Evolutionary conservation across 225 moss, liverwort and hornwort genomes (phyloP).

Genomic region (Antitrichia curtipendula): DNA sequence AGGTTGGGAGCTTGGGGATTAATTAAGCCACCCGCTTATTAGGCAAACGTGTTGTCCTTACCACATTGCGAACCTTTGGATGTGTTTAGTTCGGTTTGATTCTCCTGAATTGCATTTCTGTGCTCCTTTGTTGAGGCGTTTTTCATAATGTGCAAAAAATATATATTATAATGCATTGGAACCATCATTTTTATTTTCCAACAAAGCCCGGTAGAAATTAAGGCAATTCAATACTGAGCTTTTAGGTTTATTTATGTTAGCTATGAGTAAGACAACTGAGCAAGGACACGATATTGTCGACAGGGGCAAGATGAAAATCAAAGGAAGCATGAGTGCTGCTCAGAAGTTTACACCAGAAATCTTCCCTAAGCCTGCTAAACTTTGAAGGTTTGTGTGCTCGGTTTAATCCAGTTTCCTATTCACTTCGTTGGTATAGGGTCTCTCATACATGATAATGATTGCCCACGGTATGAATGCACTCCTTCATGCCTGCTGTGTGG

Average conservation of each 20-base stretch:
- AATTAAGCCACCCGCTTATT: not conserved
- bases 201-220: not conserved
- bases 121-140: not conserved
- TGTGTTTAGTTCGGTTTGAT: not conserved
- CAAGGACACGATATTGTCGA: not conserved
- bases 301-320: conserved; percentile 98
- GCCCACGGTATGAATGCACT: not conserved
- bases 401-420: not conserved
- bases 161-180: not conserved
- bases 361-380: conserved; percentile 91
- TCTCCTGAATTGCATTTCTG: not conserved
- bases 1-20: not conserved
- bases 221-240: not conserved
- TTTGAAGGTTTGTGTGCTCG: conserved; percentile 21
- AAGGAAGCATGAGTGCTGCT: conserved; percentile 80
- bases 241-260: not conserved
- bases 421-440: not conserved
- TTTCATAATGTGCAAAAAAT: not conserved
- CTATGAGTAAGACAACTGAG: not conserved
- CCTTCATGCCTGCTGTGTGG: not conserved
- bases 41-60: not conserved
- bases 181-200: not conserved
- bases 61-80: not conserved
- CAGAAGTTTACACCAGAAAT: conserved; percentile 95
- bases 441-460: not conserved